phyloP scores from a whole-genome alignment of 352 stramenopile genomes.

The Aphanomyces cochlioides region DNA sequence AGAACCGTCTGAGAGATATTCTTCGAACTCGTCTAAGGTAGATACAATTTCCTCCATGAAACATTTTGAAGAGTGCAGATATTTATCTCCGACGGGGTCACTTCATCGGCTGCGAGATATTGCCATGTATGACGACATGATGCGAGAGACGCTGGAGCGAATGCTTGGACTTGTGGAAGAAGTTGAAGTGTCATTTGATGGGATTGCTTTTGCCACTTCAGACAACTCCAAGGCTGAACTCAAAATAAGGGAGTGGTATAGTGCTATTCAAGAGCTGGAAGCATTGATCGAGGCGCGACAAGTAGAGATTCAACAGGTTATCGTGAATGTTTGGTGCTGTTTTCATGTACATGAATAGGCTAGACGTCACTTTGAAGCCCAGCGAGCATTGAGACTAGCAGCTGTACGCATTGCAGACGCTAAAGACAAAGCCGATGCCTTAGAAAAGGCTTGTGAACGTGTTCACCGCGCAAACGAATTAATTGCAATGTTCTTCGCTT shows the following conservation, averaged over 20 bases:
- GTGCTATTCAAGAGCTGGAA: slow-evolving; percentile 44
- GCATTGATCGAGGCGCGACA: slow-evolving; percentile 26
- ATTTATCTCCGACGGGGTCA: slow-evolving; percentile 54
- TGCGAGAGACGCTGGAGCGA: slow-evolving; percentile 43
- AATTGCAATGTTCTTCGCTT: slow-evolving; percentile 37
- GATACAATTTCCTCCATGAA: not conserved
- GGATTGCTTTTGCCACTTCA: not conserved
- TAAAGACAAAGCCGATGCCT: slow-evolving; percentile 29
- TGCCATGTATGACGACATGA: slow-evolving; percentile 32
- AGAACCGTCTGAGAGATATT: slow-evolving; percentile 41
- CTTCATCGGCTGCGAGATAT: slow-evolving; percentile 60
- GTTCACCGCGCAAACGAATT: slow-evolving; percentile 38
- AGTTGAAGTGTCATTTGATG: slow-evolving; percentile 38
- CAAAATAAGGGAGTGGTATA: slow-evolving; percentile 43
- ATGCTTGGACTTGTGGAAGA: slow-evolving; percentile 59
- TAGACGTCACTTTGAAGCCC: slow-evolving; percentile 37
- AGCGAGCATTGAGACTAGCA: slow-evolving; percentile 27
- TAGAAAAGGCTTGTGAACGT: slow-evolving; percentile 35
- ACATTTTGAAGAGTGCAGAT: not conserved
- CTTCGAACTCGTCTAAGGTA: slow-evolving; percentile 44
- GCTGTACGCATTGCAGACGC: slow-evolving; percentile 5
- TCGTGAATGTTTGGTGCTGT: slow-evolving; percentile 23
- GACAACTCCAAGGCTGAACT: not conserved
- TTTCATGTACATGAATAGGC: slow-evolving; percentile 2
- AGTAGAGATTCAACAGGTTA: slow-evolving; percentile 35